Percentiles rank a stretch among this genome's conserved stretches.
These are phyloP conservation scores for Exophiala sp. DNA, from an alignment of 2,329 filamentous ascomycete genomes.

Conservation along the genomic window DNA sequence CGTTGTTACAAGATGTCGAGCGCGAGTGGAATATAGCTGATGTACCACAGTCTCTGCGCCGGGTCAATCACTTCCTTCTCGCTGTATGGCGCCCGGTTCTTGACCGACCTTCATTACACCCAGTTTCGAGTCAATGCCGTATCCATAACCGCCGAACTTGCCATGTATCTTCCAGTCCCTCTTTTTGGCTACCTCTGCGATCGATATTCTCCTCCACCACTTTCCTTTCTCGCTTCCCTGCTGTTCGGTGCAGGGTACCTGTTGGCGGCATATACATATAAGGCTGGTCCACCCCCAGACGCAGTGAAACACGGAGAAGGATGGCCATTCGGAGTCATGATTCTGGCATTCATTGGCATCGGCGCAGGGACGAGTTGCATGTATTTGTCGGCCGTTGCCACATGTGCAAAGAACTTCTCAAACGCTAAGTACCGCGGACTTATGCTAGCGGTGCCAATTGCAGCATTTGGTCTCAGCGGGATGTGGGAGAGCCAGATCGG, in stretches of 20 bases:
- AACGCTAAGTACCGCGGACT: conserved; percentile 81
- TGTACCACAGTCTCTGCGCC: conserved; percentile 62
- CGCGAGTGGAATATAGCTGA: not conserved
- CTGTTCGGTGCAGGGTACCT: conserved; percentile 80
- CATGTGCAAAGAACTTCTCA: conserved; percentile 97
- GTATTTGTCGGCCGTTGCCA: conserved; percentile 88
- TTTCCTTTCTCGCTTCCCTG: conserved; percentile 67
- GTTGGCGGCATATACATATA: conserved; percentile 75
- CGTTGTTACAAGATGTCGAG: conserved; percentile 2
- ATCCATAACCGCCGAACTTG: conserved; percentile 79
- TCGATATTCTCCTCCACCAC: conserved; percentile 72
- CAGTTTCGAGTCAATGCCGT: conserved; percentile 91
- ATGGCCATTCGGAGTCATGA: conserved; percentile 78
- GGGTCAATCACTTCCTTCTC: conserved; percentile 93
- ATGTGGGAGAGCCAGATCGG: conserved; percentile 95
- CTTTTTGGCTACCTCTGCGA: conserved; percentile 89
- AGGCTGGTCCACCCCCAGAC: conserved; percentile 52
- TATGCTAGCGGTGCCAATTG: conserved; percentile 85
- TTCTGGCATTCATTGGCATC: conserved; percentile 76
- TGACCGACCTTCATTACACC: conserved; percentile 78
- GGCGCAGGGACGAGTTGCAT: conserved; percentile 82
- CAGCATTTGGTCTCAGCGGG: conserved; percentile 85
- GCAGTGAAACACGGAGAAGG: conserved; percentile 48
- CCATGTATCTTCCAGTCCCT: conserved; percentile 89
- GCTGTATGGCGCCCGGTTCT: conserved; percentile 86